A percentile compares a stretch with the other conserved stretches of the same genome.
These are phyloP conservation scores for Aphanomyces euteiches DNA, from an alignment of 352 stramenopile species.

Conservation along the genomic window DNA sequence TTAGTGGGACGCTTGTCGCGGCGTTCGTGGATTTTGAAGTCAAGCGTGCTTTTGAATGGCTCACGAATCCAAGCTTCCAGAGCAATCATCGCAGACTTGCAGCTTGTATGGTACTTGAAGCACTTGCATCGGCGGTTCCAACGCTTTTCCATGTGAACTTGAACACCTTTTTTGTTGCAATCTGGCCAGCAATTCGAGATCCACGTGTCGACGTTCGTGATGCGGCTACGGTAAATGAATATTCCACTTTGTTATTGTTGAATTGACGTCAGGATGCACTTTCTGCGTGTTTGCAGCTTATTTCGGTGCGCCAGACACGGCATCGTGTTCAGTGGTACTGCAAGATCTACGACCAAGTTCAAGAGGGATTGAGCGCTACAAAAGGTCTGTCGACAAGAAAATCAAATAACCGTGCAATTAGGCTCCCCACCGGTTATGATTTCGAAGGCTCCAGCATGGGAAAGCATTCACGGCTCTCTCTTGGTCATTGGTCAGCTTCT, in stretches of 20 bases:
- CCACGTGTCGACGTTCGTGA: constrained; percentile 71
- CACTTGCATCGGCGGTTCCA: constrained; percentile 80
- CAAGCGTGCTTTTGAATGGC: constrained; percentile 87
- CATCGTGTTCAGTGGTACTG: constrained; percentile 90
- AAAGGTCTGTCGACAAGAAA: not conserved
- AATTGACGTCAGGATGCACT: constrained; percentile 51
- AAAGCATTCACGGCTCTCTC: constrained; percentile 92
- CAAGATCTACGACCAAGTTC: constrained; percentile 89
- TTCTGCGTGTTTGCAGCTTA: constrained; percentile 84
- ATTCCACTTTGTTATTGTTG: not conserved
- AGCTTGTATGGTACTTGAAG: constrained; percentile 81
- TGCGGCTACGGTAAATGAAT: constrained; percentile 46
- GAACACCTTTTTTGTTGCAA: constrained; percentile 90
- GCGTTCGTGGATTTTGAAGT: constrained; percentile 92
- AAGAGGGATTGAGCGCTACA: constrained; percentile 58
- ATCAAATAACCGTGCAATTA: not conserved
- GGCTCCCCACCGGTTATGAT: constrained; percentile 12
- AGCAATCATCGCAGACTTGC: constrained; percentile 64
- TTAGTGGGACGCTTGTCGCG: constrained; percentile 79
- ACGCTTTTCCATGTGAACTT: constrained; percentile 90
- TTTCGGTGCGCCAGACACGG: constrained; percentile 71
- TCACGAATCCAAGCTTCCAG: constrained; percentile 68
- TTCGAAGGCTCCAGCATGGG: constrained; percentile 47
- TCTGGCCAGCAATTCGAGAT: constrained; percentile 83
- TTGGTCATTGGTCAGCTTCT: constrained; percentile 94